A percentile compares a stretch with the other conserved stretches of the same genome.
These are phyloP conservation scores for Botryotinia convoluta DNA, from an alignment of 2,329 filamentous ascomycete genomes.

Conservation along the genomic window DNA sequence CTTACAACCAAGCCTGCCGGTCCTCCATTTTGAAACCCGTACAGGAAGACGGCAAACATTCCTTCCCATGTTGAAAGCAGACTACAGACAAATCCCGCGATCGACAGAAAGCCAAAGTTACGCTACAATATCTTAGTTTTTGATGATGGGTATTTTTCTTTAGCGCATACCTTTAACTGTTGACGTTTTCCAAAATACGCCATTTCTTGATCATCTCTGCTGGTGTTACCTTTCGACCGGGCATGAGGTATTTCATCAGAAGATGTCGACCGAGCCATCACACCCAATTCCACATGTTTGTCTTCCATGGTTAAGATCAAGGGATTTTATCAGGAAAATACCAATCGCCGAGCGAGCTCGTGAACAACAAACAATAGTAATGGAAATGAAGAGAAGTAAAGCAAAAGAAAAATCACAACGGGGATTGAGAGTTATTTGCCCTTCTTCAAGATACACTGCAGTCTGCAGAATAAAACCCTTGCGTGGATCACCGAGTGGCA, in stretches of 20 bases:
- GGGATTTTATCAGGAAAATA: neutral
- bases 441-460: conserved; percentile 11
- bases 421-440: conserved; percentile 1
- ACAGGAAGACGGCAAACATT: conserved; percentile 26
- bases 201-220: conserved; percentile 31
- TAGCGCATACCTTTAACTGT: conserved; percentile 27
- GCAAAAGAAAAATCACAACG: conserved; percentile 1
- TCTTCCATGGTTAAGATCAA: conserved; percentile 26
- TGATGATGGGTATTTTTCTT: neutral
- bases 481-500: conserved; percentile 10
- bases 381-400: conserved; percentile 5
- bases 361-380: neutral
- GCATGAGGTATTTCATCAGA: conserved; percentile 5
- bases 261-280: conserved; percentile 19
- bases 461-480: conserved; percentile 2
- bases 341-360: neutral
- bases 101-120: conserved; percentile 43
- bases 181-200: conserved; percentile 33
- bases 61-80: conserved; percentile 46
- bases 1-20: conserved; percentile 39
- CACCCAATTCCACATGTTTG: conserved; percentile 14
- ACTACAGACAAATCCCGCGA: conserved; percentile 44
- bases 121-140: conserved; percentile 28
- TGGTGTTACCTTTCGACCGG: conserved; percentile 23
- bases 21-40: conserved; percentile 29